These are phyloP conservation scores for Pseudogymnoascus sp. DNA, from an alignment of 2,329 filamentous ascomycete species.

Conservation along the genomic window DNA sequence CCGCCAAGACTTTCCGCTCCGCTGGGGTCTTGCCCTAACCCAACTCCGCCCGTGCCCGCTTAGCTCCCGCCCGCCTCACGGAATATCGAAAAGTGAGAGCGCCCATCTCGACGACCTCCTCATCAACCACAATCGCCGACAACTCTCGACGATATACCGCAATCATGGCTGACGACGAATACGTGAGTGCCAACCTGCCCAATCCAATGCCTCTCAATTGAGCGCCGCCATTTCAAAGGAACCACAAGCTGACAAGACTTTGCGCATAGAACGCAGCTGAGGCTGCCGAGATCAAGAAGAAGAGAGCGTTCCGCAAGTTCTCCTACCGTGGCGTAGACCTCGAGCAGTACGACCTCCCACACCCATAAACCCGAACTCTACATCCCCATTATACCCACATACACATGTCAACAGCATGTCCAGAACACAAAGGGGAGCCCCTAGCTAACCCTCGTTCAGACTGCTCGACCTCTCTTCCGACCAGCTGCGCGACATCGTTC, in stretches of 20 bases:
- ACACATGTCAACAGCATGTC: conserved; percentile 17
- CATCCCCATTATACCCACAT: conserved; percentile 11
- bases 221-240: background rate
- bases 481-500: conserved; percentile 98
- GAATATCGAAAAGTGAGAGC: conserved; percentile 7
- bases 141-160: conserved; percentile 32
- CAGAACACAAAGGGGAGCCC: conserved; percentile 29
- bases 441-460: conserved; percentile 44
- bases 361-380: conserved; percentile 2
- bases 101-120: conserved; percentile 6
- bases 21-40: conserved; percentile 10
- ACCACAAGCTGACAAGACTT: conserved; percentile 29
- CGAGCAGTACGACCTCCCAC: conserved; percentile 71
- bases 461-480: conserved; percentile 98
- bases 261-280: conserved; percentile 78
- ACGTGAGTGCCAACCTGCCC: conserved; percentile 47
- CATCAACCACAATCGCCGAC: conserved; percentile 15
- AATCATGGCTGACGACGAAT: conserved; percentile 75
- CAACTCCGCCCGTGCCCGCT: background rate
- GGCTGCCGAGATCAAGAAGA: conserved; percentile 99
- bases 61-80: background rate
- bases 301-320: conserved; percentile 99
- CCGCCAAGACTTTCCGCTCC: conserved; percentile 7
- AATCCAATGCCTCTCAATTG: conserved; percentile 1
- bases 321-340: conserved; percentile 99